A percentile compares a stretch with the other conserved stretches of the same genome.
These are phyloP conservation scores for Pestalotiopsis sp. DNA, from an alignment of 2,329 filamentous ascomycete species.

Conservation along the genomic window DNA sequence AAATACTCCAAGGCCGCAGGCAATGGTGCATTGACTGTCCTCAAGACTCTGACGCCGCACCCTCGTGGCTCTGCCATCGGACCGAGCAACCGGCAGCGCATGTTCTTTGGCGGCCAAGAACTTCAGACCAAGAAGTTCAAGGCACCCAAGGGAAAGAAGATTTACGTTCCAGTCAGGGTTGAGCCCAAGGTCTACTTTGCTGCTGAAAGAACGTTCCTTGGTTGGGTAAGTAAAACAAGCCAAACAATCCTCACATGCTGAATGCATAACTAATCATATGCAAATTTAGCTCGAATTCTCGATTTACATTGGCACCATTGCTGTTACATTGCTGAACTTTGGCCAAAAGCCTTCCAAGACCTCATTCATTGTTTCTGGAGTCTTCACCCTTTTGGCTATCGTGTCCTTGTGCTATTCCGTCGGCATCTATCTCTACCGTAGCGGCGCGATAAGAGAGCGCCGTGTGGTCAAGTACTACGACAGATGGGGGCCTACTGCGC, in stretches of 20 bases:
- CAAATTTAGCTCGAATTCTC: constrained; percentile 80
- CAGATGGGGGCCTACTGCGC: constrained; percentile 76
- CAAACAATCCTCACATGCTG: not conserved
- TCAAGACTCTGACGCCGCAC: constrained; percentile 56
- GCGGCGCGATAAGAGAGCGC: constrained; percentile 79
- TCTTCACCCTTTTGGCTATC: constrained; percentile 83
- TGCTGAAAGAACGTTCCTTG: constrained; percentile 91
- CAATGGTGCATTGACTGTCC: constrained; percentile 42
- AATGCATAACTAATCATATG: constrained; percentile 13
- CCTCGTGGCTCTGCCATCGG: constrained; percentile 61
- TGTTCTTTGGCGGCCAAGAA: constrained; percentile 57
- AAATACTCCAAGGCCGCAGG: constrained; percentile 46
- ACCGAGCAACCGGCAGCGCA: constrained; percentile 54
- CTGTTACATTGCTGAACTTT: constrained; percentile 83
- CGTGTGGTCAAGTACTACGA: constrained; percentile 92
- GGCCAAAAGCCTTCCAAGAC: constrained; percentile 58
- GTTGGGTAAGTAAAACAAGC: constrained; percentile 70
- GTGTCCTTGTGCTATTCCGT: constrained; percentile 81
- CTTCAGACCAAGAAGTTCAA: constrained; percentile 65
- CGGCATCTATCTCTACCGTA: constrained; percentile 84
- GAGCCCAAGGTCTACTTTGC: constrained; percentile 99
- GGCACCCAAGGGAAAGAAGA: constrained; percentile 83
- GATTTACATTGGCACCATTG: constrained; percentile 89
- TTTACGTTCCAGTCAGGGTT: constrained; percentile 92
- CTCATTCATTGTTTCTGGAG: constrained; percentile 70